Percentiles rank a stretch among this genome's conserved stretches.
These are phyloP conservation scores for Punica granatum DNA, from an alignment of 345 rosid species.

Conservation along the genomic window DNA sequence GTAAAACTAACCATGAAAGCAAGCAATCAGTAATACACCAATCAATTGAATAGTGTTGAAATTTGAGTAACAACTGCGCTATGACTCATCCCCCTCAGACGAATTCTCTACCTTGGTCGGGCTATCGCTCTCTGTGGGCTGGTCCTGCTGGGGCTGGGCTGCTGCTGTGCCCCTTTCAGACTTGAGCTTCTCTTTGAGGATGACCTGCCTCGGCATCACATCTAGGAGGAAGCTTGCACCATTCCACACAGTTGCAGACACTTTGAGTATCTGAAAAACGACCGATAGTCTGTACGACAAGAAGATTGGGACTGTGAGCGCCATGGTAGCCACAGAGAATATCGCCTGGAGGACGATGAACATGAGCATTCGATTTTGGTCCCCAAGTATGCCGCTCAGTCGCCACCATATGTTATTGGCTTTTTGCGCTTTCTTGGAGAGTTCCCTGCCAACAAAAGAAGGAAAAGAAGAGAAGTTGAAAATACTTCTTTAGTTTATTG, in stretches of 20 bases:
- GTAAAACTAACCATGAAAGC: background rate
- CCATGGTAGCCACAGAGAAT: constrained; percentile 91
- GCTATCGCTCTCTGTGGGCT: background rate
- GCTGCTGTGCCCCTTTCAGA: constrained; percentile 27
- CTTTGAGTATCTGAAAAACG: constrained; percentile 73
- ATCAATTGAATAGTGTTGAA: background rate
- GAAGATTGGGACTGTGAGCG: constrained; percentile 87
- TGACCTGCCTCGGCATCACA: constrained; percentile 86
- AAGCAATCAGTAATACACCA: background rate
- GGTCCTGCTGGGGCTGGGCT: constrained; percentile 18
- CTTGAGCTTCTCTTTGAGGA: constrained; percentile 69
- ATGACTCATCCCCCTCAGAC: background rate
- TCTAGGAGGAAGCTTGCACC: constrained; percentile 90
- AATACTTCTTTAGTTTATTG: no score
- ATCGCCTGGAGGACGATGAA: constrained; percentile 67
- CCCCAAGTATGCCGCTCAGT: constrained; percentile 74
- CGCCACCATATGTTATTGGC: constrained; percentile 88
- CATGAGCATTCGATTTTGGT: constrained; percentile 74
- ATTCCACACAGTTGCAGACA: constrained; percentile 86
- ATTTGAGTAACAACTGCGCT: background rate
- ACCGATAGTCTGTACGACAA: constrained; percentile 60
- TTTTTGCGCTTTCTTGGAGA: constrained; percentile 79
- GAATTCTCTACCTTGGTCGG: background rate
- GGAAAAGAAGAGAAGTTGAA: background rate
- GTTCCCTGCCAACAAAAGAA: constrained; percentile 43